Base-by-base conservation (phyloP, 1,284 basidiomycete species). In the Phylloporus sp. region DNA sequence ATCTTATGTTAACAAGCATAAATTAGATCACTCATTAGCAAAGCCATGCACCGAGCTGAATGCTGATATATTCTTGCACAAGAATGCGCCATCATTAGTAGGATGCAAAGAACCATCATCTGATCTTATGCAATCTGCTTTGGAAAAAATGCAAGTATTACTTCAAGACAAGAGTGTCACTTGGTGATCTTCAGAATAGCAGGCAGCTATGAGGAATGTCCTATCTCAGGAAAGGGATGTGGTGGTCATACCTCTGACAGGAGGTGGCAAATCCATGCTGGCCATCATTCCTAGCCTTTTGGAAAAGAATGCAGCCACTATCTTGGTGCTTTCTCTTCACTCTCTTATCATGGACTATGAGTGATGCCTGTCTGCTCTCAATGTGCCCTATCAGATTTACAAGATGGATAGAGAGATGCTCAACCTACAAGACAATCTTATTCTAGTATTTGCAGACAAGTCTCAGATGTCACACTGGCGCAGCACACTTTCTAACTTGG, bases 221-320 rank as follows among this genome's bases (percentile, higher is more conserved):
- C n/a, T 68, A 1, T 0, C 44, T 15, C 1, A 7, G 0, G 0
- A 56, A 1, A 39, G 1, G 4, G 66, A 68, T 12, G 17, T 61
- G 0, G 7, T 68, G 0, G 42, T 20, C 12, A 29, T 68, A 0
- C 29, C 65, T 0, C 28, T 32, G 0, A 68, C 61, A 0, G 66
- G 63, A 7, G 63, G 53, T 1, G 66, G 61, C 1, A 68, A 68
- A 49, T 67, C 66, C 0, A 68, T 68, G 66, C 28, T 67, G 20
- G 66, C 53, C 1, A 60, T 68, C 1, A n/a, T 68, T 0, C 66
- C 67, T 0, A 60, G 59, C 29, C 2, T 67, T 6, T 1, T 67
- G 11, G 60, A 64, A 28, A 10, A 0, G 1, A 4, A 26, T 13
- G 54, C 10, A 39, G 34, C 13, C 2, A 67, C 56, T 0, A 20